These are phyloP conservation scores for Penicillium hesseltinei DNA, from an alignment of 2,329 filamentous ascomycete genomes.

Conservation along the genomic window DNA sequence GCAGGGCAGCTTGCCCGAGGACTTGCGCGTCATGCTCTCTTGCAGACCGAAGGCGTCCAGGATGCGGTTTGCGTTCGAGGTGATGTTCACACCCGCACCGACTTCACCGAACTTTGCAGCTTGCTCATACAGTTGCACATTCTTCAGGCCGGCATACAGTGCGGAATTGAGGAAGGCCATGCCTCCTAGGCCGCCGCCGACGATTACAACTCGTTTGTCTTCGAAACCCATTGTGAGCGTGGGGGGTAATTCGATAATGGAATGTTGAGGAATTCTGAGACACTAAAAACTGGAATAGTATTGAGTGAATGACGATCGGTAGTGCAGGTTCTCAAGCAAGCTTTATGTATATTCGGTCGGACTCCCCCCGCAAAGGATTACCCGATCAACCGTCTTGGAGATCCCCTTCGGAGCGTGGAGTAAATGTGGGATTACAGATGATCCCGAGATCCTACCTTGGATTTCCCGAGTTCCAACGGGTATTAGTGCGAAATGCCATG, in stretches of 20 bases:
- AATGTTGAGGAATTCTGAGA: not conserved
- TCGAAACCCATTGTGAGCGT: constrained; percentile 28
- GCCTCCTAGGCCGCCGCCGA: constrained; percentile 40
- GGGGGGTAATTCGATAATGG: not conserved
- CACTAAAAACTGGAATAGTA: not conserved
- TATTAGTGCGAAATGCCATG: too few species aligned
- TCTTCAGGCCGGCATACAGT: constrained; percentile 32
- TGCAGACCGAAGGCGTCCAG: constrained; percentile 33
- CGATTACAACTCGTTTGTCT: constrained; percentile 32
- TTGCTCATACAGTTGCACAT: constrained; percentile 39
- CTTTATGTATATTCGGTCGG: constrained; percentile 11
- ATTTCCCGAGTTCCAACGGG: constrained; percentile 6
- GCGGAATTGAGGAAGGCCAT: constrained; percentile 39
- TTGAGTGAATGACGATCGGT: not conserved
- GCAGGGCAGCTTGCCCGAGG: constrained; percentile 31
- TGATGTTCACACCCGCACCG: constrained; percentile 41
- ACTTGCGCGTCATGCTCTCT: constrained; percentile 35
- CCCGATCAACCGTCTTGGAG: constrained; percentile 14
- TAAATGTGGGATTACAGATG: constrained; percentile 13
- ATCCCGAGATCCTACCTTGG: constrained; percentile 11
- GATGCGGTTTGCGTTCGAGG: constrained; percentile 37
- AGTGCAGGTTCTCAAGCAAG: not conserved
- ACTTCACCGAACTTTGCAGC: constrained; percentile 39
- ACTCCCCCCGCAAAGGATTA: constrained; percentile 11
- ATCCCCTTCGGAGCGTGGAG: constrained; percentile 21